phyloP scores from a whole-genome alignment of 768 basidiomycete genomes.

The Candolleomyces aberdarensis region DNA sequence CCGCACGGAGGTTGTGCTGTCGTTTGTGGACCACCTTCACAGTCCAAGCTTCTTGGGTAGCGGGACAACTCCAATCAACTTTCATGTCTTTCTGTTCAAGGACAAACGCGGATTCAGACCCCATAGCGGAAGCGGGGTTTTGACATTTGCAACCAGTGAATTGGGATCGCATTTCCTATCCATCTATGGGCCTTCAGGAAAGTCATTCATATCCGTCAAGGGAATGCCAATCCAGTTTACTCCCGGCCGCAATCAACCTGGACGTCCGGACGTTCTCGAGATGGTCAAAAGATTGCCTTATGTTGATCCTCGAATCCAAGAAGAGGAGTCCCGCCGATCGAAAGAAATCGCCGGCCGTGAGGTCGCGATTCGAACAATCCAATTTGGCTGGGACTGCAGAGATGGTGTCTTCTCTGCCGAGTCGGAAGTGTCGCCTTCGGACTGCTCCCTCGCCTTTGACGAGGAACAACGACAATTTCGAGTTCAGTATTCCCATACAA shows the following conservation, averaged over 20 bases:
- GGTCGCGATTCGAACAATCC: conserved; percentile 37
- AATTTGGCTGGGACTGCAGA: conserved; percentile 64
- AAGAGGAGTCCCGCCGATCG: conserved; percentile 30
- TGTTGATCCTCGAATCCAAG: conserved; percentile 33
- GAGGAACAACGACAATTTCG: conserved; percentile 47
- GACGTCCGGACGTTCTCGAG: conserved; percentile 34
- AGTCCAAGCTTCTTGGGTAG: conserved; percentile 29
- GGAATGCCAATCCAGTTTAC: conserved; percentile 32
- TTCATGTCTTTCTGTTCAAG: conserved; percentile 48
- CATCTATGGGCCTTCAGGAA: conserved; percentile 28
- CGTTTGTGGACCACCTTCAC: conserved; percentile 47
- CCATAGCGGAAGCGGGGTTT: conserved; percentile 40
- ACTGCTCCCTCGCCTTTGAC: conserved; percentile 34
- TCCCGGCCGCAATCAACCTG: conserved; percentile 22
- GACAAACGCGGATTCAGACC: conserved; percentile 25
- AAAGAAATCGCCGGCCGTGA: conserved; percentile 23
- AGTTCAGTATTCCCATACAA: conserved; percentile 25
- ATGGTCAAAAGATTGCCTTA: conserved; percentile 36
- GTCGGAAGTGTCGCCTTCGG: conserved; percentile 10
- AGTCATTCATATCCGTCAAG: conserved; percentile 22
- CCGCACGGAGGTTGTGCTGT: conserved; percentile 25
- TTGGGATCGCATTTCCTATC: conserved; percentile 41
- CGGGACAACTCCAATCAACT: conserved; percentile 40
- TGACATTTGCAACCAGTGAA: conserved; percentile 44
- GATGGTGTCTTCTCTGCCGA: conserved; percentile 57